A percentile compares a stretch with the other conserved stretches of the same genome.
Evolutionary conservation across 805 yeast genomes (phyloP).

Genomic region (Vanderwaltozyma verrucispora): DNA sequence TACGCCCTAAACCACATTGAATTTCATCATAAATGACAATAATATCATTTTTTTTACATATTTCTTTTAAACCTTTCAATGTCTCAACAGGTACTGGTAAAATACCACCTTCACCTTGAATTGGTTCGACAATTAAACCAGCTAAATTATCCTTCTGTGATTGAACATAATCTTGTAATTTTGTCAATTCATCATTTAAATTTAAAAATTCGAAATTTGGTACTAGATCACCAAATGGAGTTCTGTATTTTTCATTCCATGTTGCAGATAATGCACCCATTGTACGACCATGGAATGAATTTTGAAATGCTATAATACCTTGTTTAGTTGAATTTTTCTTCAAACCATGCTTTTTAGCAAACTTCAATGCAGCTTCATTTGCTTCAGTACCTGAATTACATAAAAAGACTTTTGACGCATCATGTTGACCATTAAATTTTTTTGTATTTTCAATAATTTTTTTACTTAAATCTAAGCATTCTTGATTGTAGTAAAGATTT

Average conservation of each 20-base stretch:
- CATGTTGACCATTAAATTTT: constrained; percentile 65
- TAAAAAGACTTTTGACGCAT: constrained; percentile 66
- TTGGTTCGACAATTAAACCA: constrained; percentile 92
- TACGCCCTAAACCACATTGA: constrained; percentile 92
- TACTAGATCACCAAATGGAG: constrained; percentile 83
- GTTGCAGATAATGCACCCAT: constrained; percentile 91
- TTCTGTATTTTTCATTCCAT: constrained; percentile 85
- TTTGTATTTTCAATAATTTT: constrained; percentile 60
- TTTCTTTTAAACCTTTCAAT: constrained; percentile 49
- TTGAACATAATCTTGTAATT: constrained; percentile 14
- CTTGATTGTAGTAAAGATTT: constrained; percentile 74
- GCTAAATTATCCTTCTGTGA: constrained; percentile 38
- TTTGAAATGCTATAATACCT: constrained; percentile 78
- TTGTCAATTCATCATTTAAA: constrained; percentile 27
- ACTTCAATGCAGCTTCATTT: constrained; percentile 68
- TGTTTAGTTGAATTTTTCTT: constrained; percentile 41
- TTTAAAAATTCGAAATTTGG: constrained; percentile 58
- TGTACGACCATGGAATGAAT: constrained; percentile 92
- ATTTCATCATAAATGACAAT: constrained; percentile 87
- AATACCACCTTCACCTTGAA: constrained; percentile 98
- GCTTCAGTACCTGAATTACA: constrained; percentile 73
- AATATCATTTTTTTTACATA: constrained; percentile 62
- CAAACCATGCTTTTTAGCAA: constrained; percentile 74
- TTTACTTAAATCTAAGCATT: constrained; percentile 71
- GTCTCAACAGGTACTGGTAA: constrained; percentile 56